Percentiles rank a stretch among this genome's conserved stretches.
Evolutionary conservation across 2,329 filamentous ascomycete species (phyloP).

Genomic region (Basipetospora chlamydospora): DNA sequence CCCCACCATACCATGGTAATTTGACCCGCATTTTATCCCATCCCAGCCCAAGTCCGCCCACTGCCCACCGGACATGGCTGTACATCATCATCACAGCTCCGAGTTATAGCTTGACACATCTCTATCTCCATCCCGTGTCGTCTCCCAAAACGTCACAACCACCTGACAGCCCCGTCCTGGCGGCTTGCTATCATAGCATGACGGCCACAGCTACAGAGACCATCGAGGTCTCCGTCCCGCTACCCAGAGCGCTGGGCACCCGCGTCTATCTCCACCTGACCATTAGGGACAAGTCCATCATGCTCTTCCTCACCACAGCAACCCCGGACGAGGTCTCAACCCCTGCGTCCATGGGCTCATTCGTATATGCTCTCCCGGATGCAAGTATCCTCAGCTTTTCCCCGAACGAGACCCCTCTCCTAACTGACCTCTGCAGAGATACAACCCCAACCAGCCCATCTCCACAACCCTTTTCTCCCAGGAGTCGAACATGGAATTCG

Average conservation of each 20-base stretch:
- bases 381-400: constrained; percentile 31
- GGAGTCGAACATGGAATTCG: constrained; percentile 70
- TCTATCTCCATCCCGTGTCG: too few species aligned
- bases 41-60: too few species aligned
- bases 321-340: constrained; percentile 34
- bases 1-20: too few species aligned
- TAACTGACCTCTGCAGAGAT: constrained; percentile 22
- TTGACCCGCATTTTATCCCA: too few species aligned
- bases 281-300: constrained; percentile 39
- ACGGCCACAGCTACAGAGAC: not conserved
- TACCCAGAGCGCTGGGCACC: constrained; percentile 46
- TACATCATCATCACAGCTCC: too few species aligned
- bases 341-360: constrained; percentile 58
- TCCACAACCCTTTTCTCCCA: constrained; percentile 67
- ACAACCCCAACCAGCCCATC: constrained; percentile 46
- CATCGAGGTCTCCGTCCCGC: constrained; percentile 39
- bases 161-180: not conserved
- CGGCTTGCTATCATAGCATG: not conserved
- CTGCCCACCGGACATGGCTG: too few species aligned
- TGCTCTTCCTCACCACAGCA: constrained; percentile 48
- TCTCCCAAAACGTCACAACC: not conserved
- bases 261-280: constrained; percentile 47
- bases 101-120: too few species aligned
- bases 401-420: not conserved
- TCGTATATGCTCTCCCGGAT: constrained; percentile 87